Conservation (phyloP, 2,329 filamentous ascomycete genomes). For the Cyphellophora attinorum region DNA sequence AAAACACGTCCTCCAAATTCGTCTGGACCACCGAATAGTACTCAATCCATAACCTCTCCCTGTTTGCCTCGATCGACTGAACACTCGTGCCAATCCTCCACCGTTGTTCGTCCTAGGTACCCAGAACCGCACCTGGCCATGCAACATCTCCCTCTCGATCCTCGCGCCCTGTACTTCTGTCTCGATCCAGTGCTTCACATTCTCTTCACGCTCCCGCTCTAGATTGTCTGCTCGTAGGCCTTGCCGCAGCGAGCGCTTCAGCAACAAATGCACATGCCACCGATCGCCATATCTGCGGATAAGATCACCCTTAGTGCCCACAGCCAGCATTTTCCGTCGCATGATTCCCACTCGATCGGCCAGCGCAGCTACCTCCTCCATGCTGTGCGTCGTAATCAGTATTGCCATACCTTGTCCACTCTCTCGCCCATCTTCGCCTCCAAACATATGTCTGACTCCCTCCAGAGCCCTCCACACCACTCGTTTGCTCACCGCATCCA, state of each 20-base stretch:
- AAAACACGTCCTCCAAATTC: conserved; percentile 6
- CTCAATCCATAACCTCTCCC: conserved; percentile 2
- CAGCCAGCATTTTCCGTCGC: conserved; percentile 22
- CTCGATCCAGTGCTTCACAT: conserved; percentile 2
- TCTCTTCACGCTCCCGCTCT: conserved; percentile 1
- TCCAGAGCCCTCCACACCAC: conserved; percentile 26
- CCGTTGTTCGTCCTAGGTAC: conserved; percentile 1
- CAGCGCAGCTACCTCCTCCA: conserved; percentile 28
- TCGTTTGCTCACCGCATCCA: conserved; percentile 43
- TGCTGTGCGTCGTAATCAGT: conserved; percentile 27
- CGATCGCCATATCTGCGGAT: conserved; percentile 4
- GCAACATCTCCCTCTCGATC: conserved; percentile 1
- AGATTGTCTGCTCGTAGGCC: too few species aligned
- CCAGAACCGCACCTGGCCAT: conserved; percentile 7
- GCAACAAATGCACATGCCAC: conserved; percentile 6
- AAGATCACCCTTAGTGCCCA: conserved; percentile 3
- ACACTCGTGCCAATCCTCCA: not conserved
- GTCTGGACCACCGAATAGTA: conserved; percentile 7
- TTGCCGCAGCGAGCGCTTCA: too few species aligned
- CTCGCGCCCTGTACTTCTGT: conserved; percentile 1
- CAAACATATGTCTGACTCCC: conserved; percentile 13
- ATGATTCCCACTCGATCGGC: conserved; percentile 26
- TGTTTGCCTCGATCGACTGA: conserved; percentile 4
- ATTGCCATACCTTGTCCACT: conserved; percentile 23
- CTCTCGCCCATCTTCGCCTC: too few species aligned